Conservation (phyloP, 352 stramenopile genomes). For the Phytophthora palmivora region DNA sequence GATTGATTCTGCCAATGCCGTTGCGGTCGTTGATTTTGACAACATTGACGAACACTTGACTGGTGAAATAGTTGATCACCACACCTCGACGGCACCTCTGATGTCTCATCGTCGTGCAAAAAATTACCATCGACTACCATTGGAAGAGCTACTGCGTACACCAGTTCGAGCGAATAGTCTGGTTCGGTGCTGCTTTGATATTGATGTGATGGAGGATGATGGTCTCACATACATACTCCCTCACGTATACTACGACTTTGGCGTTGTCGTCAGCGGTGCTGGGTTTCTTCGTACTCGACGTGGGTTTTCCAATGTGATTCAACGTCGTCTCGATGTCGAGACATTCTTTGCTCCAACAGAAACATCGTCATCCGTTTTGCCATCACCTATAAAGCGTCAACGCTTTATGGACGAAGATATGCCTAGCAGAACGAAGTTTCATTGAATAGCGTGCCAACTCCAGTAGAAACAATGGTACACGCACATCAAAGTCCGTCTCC, state of each 20-base stretch:
- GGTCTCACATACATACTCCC: constrained; percentile 54
- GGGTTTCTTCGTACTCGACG: constrained; percentile 55
- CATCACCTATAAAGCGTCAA: constrained; percentile 14
- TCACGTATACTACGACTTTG: constrained; percentile 67
- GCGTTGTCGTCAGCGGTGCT: constrained; percentile 48
- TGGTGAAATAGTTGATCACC: constrained; percentile 7
- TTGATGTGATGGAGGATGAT: constrained; percentile 45
- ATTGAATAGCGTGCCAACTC: constrained; percentile 17
- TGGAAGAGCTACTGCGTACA: constrained; percentile 57
- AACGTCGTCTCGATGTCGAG: constrained; percentile 56
- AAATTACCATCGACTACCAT: constrained; percentile 52
- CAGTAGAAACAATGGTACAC: not conserved
- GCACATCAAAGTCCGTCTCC: constrained; percentile 12
- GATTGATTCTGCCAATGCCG: constrained; percentile 2
- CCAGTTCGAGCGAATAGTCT: constrained; percentile 60
- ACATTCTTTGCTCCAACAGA: constrained; percentile 49
- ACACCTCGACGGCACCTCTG: constrained; percentile 14
- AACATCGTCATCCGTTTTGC: constrained; percentile 4
- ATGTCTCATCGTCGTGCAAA: constrained; percentile 15
- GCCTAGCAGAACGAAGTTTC: constrained; percentile 18
- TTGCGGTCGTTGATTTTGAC: constrained; percentile 30
- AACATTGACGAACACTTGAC: constrained; percentile 21
- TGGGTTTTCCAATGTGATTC: constrained; percentile 62
- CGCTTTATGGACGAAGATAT: not conserved
- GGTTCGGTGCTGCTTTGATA: constrained; percentile 47